Base-by-base conservation (phyloP, 2,329 filamentous ascomycete genomes). In the Ascochyta lentis region DNA sequence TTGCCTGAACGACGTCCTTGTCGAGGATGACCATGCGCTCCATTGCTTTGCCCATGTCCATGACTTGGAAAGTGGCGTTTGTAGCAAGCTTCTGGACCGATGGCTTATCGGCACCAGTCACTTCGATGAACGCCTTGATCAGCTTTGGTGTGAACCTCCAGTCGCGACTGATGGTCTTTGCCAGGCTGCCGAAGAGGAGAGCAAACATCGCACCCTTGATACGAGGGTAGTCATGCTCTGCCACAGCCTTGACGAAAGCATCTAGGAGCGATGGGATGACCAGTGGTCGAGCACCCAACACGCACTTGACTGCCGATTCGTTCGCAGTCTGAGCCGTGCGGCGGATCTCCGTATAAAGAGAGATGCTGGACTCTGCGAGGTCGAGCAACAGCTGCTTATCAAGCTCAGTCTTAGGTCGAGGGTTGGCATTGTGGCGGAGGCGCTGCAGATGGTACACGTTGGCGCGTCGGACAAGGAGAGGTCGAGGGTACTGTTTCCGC, bases 141-240 rank as follows among this genome's bases (percentile, higher is more conserved):
- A 97, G 80, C n/a, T 89, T 85, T 1, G 96, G 95, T 0, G 95
- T 92, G 75, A 93, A 97, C 35, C 93, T 89, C 96, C 96, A 99
- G 73, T 99, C 93, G 50, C 90, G 89, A 42, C 92, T 86, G 41
- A 96, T 85, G 0, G 94, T 96, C 77, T 93, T 96, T 6, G 92
- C 84, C 33, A 99, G 80, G 58, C 91, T 96, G 10, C 94, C 93
- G 67, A 94, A 96, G 16, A 98, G 80, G 26, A 99, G 78, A 0
- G 93, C 93, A 73, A 95, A 98, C 80, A 99, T 87, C 33, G 89
- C 90, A 31, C 96, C 95, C 77, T 99, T 99, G 75, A 99, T 96
- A 13, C 92, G 86, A 59, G 95, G 90, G 71, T 92, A 91, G 62
- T 99, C 92, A 55, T 88, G 89, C 38, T 86, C 84, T 49, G 89